Percentiles rank a stretch among this genome's conserved stretches.
phyloP scores from a whole-genome alignment of 2,329 filamentous ascomycete species.

The Penicillium aurantiogriseum region DNA sequence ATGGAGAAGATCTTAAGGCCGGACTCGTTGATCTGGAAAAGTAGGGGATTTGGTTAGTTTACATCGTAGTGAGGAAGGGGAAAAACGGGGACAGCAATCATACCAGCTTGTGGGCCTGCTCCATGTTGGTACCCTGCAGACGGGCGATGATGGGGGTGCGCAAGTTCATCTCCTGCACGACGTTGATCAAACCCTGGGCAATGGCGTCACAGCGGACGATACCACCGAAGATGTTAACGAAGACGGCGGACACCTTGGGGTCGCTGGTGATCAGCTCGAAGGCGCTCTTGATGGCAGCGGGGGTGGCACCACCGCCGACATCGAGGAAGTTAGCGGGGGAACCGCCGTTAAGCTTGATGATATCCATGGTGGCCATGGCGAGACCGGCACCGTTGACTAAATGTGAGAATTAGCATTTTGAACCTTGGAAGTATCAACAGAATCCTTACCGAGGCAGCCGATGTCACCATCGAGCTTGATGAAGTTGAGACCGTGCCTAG shows the following conservation, averaged over 20 bases:
- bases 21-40: slow-evolving; percentile 74
- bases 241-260: slow-evolving; percentile 96
- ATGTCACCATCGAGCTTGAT: slow-evolving; percentile 99
- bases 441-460: slow-evolving; percentile 68
- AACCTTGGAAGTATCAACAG: background rate
- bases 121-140: slow-evolving; percentile 98
- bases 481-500: slow-evolving; percentile 80
- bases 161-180: slow-evolving; percentile 90
- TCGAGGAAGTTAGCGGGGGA: slow-evolving; percentile 97
- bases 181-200: slow-evolving; percentile 91
- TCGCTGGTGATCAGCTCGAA: slow-evolving; percentile 99
- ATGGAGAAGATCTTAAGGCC: slow-evolving; percentile 99
- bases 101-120: slow-evolving; percentile 75
- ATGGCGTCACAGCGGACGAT: slow-evolving; percentile 98
- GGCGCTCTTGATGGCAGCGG: slow-evolving; percentile 92
- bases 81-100: slow-evolving; percentile 43
- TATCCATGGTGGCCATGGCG: slow-evolving; percentile 99
- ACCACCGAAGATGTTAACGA: slow-evolving; percentile 99
- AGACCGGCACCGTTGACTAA: slow-evolving; percentile 94
- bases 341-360: slow-evolving; percentile 99
- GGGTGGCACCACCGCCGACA: slow-evolving; percentile 95
- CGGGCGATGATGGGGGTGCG: slow-evolving; percentile 95
- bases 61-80: background rate
- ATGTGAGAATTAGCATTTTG: slow-evolving; percentile 4
- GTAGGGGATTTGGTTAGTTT: slow-evolving; percentile 32